Percentiles rank a stretch among this genome's conserved stretches.
Conservation (phyloP, 1,139 yeast genomes). For the Blastobotrys niveus region DNA sequence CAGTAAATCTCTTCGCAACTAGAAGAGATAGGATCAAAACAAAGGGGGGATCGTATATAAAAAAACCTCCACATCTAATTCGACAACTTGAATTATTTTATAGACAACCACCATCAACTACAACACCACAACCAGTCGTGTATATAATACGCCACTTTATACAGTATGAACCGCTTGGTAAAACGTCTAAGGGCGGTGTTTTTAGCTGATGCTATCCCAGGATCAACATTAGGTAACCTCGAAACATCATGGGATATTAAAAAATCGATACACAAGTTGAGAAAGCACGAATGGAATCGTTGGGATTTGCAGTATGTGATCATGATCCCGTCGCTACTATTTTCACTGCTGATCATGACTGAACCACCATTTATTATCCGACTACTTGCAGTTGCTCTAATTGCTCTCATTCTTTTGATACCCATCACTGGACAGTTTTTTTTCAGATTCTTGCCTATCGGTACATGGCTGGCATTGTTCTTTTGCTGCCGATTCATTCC, state of each 20-base stretch:
- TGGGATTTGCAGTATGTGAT: constrained; percentile 39
- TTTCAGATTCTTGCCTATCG: constrained; percentile 76
- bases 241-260: constrained; percentile 55
- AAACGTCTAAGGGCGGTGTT: constrained; percentile 26
- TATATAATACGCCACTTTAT: no score
- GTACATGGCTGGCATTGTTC: constrained; percentile 82
- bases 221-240: constrained; percentile 51
- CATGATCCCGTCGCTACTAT: constrained; percentile 40
- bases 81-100: no score
- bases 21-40: no score
- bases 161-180: constrained; percentile 12
- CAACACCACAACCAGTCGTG: no score
- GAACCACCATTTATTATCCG: constrained; percentile 47
- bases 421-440: constrained; percentile 86
- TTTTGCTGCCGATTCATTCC: constrained; percentile 78
- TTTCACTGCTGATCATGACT: constrained; percentile 47
- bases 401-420: constrained; percentile 38
- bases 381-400: constrained; percentile 35
- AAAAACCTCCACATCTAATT: no score
- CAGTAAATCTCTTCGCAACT: no score
- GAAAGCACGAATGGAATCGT: constrained; percentile 41
- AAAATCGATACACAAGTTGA: constrained; percentile 45
- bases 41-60: no score
- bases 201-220: constrained; percentile 51
- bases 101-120: no score